phyloP scores from a whole-genome alignment of 768 basidiomycete genomes.

The Kwoniella sp. region DNA sequence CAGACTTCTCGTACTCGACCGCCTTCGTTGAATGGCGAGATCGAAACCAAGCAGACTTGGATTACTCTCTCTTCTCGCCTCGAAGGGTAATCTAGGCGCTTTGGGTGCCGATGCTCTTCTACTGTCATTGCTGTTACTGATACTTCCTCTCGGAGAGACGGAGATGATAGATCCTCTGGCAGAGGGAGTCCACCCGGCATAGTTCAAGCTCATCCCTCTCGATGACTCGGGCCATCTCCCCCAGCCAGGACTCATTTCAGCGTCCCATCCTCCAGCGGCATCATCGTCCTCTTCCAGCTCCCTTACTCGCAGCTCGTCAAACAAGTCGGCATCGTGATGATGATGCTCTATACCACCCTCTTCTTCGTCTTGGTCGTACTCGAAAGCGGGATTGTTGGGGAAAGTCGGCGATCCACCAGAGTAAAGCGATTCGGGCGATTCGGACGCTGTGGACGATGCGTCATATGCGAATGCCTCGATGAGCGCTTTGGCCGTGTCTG shows the following conservation, averaged over 20 bases:
- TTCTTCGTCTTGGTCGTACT: constrained; percentile 28
- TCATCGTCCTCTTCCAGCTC: constrained; percentile 10
- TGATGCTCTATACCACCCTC: constrained; percentile 19
- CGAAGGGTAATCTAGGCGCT: constrained; percentile 7
- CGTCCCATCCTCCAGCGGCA: constrained; percentile 5
- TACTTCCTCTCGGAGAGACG: constrained; percentile 39
- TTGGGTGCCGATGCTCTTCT: constrained; percentile 17
- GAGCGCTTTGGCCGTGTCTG: constrained; percentile 2
- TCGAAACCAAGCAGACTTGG: constrained; percentile 44
- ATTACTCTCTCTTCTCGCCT: constrained; percentile 33
- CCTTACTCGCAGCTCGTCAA: constrained; percentile 32
- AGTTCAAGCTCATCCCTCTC: neutral
- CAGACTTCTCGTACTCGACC: constrained; percentile 23
- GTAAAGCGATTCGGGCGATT: constrained; percentile 49
- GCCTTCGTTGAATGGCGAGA: constrained; percentile 24
- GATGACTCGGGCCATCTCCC: constrained; percentile 31
- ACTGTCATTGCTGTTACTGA: constrained; percentile 19
- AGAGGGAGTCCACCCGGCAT: constrained; percentile 31
- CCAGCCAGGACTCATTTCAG: constrained; percentile 19
- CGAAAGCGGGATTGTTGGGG: constrained; percentile 34
- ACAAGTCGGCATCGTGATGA: constrained; percentile 38
- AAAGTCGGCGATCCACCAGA: constrained; percentile 36
- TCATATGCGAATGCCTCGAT: constrained; percentile 9
- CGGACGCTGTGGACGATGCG: constrained; percentile 25
- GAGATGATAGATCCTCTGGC: constrained; percentile 46